These are phyloP conservation scores for Hura crepitans DNA, from an alignment of 441 rosid genomes.

Conservation along the genomic window DNA sequence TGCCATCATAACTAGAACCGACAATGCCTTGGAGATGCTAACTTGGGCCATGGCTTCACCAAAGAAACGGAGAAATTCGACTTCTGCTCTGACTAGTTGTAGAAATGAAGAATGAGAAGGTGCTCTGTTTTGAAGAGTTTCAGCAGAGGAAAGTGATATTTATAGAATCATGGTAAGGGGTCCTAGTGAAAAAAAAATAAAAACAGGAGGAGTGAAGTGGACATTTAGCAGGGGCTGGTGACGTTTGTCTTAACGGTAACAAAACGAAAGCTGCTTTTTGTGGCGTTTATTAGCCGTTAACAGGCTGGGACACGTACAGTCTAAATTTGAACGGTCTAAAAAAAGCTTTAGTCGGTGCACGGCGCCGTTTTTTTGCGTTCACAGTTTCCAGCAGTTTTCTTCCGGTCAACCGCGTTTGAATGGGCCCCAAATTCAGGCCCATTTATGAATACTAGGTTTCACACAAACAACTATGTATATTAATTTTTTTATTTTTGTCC, in stretches of 20 bases:
- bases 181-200: background rate
- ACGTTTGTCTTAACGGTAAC: conserved; percentile 17
- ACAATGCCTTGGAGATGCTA: conserved; percentile 10
- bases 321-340: background rate
- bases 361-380: conserved; percentile 5
- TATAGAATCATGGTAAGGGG: background rate
- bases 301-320: background rate
- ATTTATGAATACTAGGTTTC: background rate
- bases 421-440: background rate
- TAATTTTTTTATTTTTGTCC: conserved; percentile 1
- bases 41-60: conserved; percentile 12
- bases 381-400: background rate
- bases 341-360: background rate
- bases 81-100: background rate
- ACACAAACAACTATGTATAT: background rate
- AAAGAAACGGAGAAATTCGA: background rate
- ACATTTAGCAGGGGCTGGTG: background rate
- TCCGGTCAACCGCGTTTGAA: background rate
- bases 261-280: background rate
- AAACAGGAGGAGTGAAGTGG: conserved; percentile 1
- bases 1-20: background rate
- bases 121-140: background rate
- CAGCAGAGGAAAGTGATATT: background rate
- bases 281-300: background rate
- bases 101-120: background rate